These are phyloP conservation scores for Albifimbria verrucaria DNA, from an alignment of 2,329 filamentous ascomycete species.

Conservation along the genomic window DNA sequence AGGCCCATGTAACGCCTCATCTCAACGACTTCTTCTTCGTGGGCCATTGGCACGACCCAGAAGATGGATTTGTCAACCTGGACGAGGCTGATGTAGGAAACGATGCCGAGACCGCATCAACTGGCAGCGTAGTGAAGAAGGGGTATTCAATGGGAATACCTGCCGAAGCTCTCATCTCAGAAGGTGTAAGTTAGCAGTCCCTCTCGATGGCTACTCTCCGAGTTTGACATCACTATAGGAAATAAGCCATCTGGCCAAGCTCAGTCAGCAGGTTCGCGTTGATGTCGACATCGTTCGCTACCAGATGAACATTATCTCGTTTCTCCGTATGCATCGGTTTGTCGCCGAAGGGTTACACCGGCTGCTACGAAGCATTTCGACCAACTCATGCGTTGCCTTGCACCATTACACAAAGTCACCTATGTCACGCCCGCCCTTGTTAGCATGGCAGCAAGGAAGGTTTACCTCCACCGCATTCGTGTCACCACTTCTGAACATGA, in stretches of 20 bases:
- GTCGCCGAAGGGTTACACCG: conserved; percentile 77
- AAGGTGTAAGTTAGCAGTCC: conserved; percentile 33
- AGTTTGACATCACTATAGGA: conserved; percentile 35
- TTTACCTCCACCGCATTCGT: conserved; percentile 80
- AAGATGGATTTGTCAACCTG: conserved; percentile 71
- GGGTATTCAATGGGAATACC: conserved; percentile 15
- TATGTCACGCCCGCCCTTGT: conserved; percentile 85
- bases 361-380: conserved; percentile 75
- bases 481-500: conserved; percentile 70
- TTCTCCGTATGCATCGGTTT: conserved; percentile 83
- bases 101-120: conserved; percentile 31
- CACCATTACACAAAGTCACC: conserved; percentile 74
- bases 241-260: conserved; percentile 58
- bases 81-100: conserved; percentile 52
- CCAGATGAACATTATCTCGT: conserved; percentile 81
- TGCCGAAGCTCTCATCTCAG: conserved; percentile 34
- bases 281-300: conserved; percentile 80
- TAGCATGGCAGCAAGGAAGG: conserved; percentile 75
- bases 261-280: conserved; percentile 56
- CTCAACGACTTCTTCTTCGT: conserved; percentile 84
- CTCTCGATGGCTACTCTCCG: not conserved
- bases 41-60: conserved; percentile 75
- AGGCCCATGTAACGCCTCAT: conserved; percentile 51
- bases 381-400: conserved; percentile 67
- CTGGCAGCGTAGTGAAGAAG: conserved; percentile 44